Base-by-base conservation (phyloP, 148 eudicot species). In the Chenopodium berlandieri region DNA sequence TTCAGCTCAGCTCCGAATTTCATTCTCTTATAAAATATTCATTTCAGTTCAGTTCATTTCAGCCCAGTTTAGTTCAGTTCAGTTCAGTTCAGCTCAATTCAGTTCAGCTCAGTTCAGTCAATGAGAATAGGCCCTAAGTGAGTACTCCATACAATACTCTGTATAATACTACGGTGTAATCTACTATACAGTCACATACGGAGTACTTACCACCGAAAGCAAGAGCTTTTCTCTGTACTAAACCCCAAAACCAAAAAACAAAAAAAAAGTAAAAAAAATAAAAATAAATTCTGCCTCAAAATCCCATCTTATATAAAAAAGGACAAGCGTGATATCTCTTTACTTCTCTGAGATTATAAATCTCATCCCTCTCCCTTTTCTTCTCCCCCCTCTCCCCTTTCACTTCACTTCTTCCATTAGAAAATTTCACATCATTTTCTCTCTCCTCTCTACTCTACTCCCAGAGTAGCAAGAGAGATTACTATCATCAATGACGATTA, bases 281-380 rank as follows among this genome's bases (percentile, higher is more conserved):
- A 78, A 37, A 60, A 46, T 17, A 44, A 14, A 58, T 22, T 23
- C 72, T 11, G 56, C 13, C 58, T 77, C 81, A 76, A 80, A 64
- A 80, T 81, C 81, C 67, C 69, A 44, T 52, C 56, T 69, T 62
- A 27, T 83, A 89, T 80, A 83, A 87, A 90, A 82, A 85, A 83
- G 85, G 84, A 82, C 90, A 87, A 87, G 92, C 90, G 89, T 88
- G 90, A 90, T 81, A 65, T 67, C 75, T 69, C 64, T 75, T 56
- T 66, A 78, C 78, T 78, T 71, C 60, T 40, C 78, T 81, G 70
- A 56, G 62, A 77, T 77, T 52, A 40, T 40, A 81, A 77, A 66
- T 73, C 86, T 54, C 82, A 50, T 20, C 77, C 27, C 63, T 23
- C 79, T 56, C 73, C 69, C 46, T 82, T 13, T 12, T 12, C 52